Conservation (phyloP, 768 basidiomycete genomes). For the Trametes maxima region DNA sequence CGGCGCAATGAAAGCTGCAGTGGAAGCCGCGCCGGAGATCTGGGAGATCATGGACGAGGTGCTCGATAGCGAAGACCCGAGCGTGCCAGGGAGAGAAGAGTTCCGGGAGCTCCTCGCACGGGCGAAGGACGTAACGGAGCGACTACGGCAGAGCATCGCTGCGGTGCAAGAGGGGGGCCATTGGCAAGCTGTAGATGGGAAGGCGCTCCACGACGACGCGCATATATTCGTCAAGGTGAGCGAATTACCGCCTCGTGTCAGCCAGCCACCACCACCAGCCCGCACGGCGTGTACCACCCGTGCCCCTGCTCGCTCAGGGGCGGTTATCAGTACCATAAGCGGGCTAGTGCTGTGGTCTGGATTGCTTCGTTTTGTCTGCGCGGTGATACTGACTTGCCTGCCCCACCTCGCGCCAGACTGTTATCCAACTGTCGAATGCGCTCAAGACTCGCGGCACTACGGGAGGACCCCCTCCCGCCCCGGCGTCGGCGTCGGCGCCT, state of each 20-base stretch:
- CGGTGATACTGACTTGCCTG: constrained; percentile 5
- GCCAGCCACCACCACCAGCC: constrained; percentile 3
- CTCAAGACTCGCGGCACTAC: constrained; percentile 61
- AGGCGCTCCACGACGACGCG: constrained; percentile 72
- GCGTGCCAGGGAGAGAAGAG: constrained; percentile 38
- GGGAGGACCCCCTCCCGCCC: not conserved
- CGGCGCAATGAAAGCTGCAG: constrained; percentile 75
- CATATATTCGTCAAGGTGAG: constrained; percentile 80
- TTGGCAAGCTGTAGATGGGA: constrained; percentile 51
- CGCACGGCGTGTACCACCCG: not conserved
- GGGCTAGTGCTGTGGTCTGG: constrained; percentile 1
- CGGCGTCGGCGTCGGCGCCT: constrained; percentile 1
- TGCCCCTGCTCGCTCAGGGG: not conserved
- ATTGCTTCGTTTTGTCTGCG: not conserved
- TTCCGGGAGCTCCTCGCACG: constrained; percentile 56
- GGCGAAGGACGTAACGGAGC: constrained; percentile 66
- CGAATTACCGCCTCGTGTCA: constrained; percentile 20
- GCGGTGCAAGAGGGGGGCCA: constrained; percentile 57
- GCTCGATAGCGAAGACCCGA: constrained; percentile 51
- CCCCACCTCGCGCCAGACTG: constrained; percentile 48
- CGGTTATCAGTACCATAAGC: constrained; percentile 1
- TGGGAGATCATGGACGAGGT: constrained; percentile 83
- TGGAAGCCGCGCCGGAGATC: constrained; percentile 76
- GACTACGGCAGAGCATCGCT: constrained; percentile 59
- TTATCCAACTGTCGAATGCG: constrained; percentile 74